A percentile compares a stretch with the other conserved stretches of the same genome.
Evolutionary conservation across 108 stramenopile species (phyloP).

Genomic region (Seminavis robusta): DNA sequence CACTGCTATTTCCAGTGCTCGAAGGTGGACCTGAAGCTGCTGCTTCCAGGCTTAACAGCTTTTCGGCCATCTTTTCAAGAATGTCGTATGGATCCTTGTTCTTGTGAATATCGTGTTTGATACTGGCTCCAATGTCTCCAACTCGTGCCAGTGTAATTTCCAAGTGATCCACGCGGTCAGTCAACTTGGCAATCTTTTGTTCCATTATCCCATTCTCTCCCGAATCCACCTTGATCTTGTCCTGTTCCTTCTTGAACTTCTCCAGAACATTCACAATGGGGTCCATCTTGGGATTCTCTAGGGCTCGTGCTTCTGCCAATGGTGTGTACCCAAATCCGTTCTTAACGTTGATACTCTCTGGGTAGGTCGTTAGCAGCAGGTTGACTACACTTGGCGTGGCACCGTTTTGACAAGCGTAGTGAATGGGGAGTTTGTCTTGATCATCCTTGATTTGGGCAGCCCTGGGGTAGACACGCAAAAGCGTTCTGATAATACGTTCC

Average conservation of each 20-base stretch:
- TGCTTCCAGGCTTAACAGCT: constrained; percentile 32
- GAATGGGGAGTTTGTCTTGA: constrained; percentile 84
- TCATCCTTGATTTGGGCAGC: constrained; percentile 86
- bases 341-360: constrained; percentile 78
- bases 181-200: constrained; percentile 37
- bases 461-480: constrained; percentile 77
- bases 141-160: constrained; percentile 38
- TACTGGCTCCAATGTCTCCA: constrained; percentile 35
- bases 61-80: constrained; percentile 44
- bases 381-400: constrained; percentile 55
- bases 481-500: constrained; percentile 62
- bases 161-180: constrained; percentile 35
- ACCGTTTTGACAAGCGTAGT: constrained; percentile 83
- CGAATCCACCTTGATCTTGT: constrained; percentile 29
- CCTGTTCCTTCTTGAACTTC: constrained; percentile 74
- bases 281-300: constrained; percentile 68
- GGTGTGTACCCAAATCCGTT: constrained; percentile 87
- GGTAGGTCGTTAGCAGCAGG: constrained; percentile 68
- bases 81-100: constrained; percentile 29
- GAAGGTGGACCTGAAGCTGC: too few species aligned
- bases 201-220: constrained; percentile 34
- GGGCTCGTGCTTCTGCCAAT: constrained; percentile 65
- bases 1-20: too few species aligned
- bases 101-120: constrained; percentile 37
- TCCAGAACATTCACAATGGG: constrained; percentile 71